Evolutionary conservation across 768 basidiomycete species (phyloP).

Genomic region (Mycena maculata): DNA sequence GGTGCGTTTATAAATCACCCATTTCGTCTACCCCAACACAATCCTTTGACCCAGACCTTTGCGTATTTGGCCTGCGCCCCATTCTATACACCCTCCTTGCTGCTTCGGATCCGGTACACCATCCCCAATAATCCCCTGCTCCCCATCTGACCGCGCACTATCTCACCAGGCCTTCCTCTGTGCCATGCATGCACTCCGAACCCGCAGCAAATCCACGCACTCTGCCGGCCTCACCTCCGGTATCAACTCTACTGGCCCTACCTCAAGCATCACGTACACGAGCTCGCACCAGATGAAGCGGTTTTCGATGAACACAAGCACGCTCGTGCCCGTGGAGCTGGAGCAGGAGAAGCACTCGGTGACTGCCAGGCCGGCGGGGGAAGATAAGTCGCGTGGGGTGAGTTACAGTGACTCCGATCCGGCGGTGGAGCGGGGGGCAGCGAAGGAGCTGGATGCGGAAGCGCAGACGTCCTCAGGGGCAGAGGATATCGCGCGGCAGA

Average conservation of each 20-base stretch:
- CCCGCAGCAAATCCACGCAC: neutral
- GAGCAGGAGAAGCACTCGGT: neutral
- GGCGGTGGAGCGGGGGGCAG: slow-evolving; percentile 1
- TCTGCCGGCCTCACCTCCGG: neutral
- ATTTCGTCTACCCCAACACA: neutral
- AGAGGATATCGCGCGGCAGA: slow-evolving; percentile 4
- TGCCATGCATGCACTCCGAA: slow-evolving; percentile 1
- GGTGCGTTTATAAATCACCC: too few relatives aligned
- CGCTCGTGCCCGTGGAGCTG: neutral
- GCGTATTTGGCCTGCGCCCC: slow-evolving; percentile 7
- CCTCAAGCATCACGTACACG: too few relatives aligned
- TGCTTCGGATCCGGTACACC: neutral
- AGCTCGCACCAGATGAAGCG: slow-evolving; percentile 1
- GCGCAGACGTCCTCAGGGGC: slow-evolving; percentile 6
- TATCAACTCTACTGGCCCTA: too few relatives aligned
- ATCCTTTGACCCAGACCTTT: slow-evolving; percentile 3
- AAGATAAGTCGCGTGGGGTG: neutral
- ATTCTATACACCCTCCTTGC: neutral
- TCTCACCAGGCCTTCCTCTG: slow-evolving; percentile 2
- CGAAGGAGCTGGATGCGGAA: slow-evolving; percentile 5
- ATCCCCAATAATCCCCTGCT: neutral
- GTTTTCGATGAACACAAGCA: neutral
- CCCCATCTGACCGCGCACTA: neutral
- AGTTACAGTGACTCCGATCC: neutral
- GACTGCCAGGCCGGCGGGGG: neutral